These are phyloP conservation scores for Penicillium glabrum DNA, from an alignment of 2,329 filamentous ascomycete genomes.

Conservation along the genomic window DNA sequence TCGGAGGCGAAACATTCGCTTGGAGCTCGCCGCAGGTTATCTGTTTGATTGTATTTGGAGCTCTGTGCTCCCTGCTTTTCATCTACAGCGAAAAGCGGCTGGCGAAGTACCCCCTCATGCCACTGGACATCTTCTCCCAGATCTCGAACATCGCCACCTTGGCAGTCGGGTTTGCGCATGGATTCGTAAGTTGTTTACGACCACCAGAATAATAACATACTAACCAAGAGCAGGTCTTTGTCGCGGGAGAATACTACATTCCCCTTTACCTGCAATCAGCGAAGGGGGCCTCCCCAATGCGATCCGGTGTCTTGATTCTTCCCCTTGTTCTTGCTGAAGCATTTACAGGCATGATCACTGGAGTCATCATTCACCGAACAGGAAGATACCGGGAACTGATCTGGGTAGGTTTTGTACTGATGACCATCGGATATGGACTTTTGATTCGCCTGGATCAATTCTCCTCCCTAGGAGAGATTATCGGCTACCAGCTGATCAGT, in stretches of 20 bases:
- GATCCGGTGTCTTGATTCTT: constrained; percentile 60
- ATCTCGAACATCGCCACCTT: constrained; percentile 59
- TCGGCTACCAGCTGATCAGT: constrained; percentile 52
- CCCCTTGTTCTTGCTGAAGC: constrained; percentile 57
- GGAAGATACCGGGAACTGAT: constrained; percentile 51
- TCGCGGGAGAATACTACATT: constrained; percentile 67
- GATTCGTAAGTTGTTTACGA: constrained; percentile 35
- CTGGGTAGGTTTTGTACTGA: constrained; percentile 43
- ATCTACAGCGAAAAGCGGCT: constrained; percentile 63
- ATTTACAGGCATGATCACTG: constrained; percentile 45
- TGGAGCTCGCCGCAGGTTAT: constrained; percentile 58
- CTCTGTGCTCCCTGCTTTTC: constrained; percentile 52
- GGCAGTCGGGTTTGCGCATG: constrained; percentile 49
- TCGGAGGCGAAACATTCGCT: constrained; percentile 53
- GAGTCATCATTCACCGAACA: constrained; percentile 52
- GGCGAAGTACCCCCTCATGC: constrained; percentile 68
- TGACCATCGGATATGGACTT: constrained; percentile 50
- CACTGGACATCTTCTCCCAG: constrained; percentile 59
- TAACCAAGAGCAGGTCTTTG: constrained; percentile 53
- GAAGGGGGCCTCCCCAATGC: constrained; percentile 59
- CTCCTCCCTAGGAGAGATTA: constrained; percentile 41
- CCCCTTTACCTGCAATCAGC: constrained; percentile 74
- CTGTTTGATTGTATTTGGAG: constrained; percentile 54
- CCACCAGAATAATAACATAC: background rate
- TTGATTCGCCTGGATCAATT: constrained; percentile 44